A percentile compares a stretch with the other conserved stretches of the same genome.
phyloP scores from a whole-genome alignment of 1,284 basidiomycete species.

The Puccinia coronata region DNA sequence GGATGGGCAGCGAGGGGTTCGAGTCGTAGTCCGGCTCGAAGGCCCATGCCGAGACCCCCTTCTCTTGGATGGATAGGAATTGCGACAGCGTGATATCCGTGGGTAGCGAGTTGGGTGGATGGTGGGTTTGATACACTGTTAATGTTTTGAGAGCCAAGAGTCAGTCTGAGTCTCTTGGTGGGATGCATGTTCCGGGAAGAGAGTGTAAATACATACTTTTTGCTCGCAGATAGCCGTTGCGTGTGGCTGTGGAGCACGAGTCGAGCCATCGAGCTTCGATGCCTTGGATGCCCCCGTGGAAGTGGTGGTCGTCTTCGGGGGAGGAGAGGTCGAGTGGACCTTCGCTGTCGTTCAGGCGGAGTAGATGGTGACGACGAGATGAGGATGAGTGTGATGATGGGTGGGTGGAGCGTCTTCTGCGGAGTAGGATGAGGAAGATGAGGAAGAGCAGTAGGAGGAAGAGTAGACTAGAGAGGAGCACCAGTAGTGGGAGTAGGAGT shows the following conservation, averaged over 20 bases:
- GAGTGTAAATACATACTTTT: conserved; percentile 67
- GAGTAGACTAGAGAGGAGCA: conserved; percentile 87
- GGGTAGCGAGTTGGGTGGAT: conserved; percentile 85
- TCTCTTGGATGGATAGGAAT: conserved; percentile 95
- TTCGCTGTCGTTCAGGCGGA: conserved; percentile 75
- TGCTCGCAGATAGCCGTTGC: conserved; percentile 76
- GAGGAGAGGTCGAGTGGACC: conserved; percentile 90
- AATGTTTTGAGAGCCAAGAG: too few relatives aligned
- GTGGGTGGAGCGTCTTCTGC: conserved; percentile 65
- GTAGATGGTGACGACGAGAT: conserved; percentile 54
- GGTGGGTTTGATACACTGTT: conserved; percentile 82
- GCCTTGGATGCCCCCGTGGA: conserved; percentile 83
- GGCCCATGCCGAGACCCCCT: conserved; percentile 94
- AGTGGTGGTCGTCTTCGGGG: conserved; percentile 74
- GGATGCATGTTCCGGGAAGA: conserved; percentile 52
- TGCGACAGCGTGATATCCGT: conserved; percentile 96
- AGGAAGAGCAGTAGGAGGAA: conserved; percentile 88
- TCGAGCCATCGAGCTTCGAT: conserved; percentile 93
- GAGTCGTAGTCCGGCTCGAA: conserved; percentile 97
- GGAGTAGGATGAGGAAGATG: conserved; percentile 78
- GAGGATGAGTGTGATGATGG: too few relatives aligned
- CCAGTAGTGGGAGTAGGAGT: conserved; percentile 84
- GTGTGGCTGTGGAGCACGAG: conserved; percentile 69
- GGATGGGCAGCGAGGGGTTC: conserved; percentile 70
- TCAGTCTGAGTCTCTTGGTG: too few relatives aligned